Conservation (phyloP, 345 rosid species). For the Eucalyptus tenuipes region DNA sequence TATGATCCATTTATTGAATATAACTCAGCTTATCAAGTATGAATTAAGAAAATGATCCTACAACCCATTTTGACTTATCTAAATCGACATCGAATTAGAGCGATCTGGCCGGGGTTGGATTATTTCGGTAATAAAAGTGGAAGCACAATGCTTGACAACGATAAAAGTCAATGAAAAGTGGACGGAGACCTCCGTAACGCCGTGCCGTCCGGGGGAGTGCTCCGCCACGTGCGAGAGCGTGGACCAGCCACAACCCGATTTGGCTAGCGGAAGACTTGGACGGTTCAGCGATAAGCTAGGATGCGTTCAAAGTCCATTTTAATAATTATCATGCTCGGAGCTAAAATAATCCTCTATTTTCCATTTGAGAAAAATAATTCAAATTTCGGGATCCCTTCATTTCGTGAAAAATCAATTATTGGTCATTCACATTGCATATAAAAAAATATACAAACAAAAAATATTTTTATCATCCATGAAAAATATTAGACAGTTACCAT, state of each 20-base stretch:
- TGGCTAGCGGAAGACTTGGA: not conserved
- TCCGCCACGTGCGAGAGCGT: not conserved
- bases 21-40: too few relatives aligned
- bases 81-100: not conserved
- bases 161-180: not conserved
- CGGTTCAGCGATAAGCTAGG: not conserved
- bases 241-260: not conserved
- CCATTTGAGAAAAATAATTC: not conserved
- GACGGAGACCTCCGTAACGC: not conserved
- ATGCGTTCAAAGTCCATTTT: not conserved
- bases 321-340: not conserved
- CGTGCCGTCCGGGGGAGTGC: not conserved
- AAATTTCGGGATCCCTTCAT: not conserved
- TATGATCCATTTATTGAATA: too few relatives aligned
- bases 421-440: fast-evolving
- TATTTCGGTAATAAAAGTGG: not conserved
- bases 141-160: fast-evolving
- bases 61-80: not conserved
- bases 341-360: not conserved
- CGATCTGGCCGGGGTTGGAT: not conserved
- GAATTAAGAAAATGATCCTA: too few relatives aligned
- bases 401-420: not conserved
- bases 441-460: fast-evolving
- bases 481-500: fast-evolving
- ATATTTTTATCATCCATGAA: fast-evolving